phyloP scores from a whole-genome alignment of 352 stramenopile genomes.

The Globisporangium nagaii region DNA sequence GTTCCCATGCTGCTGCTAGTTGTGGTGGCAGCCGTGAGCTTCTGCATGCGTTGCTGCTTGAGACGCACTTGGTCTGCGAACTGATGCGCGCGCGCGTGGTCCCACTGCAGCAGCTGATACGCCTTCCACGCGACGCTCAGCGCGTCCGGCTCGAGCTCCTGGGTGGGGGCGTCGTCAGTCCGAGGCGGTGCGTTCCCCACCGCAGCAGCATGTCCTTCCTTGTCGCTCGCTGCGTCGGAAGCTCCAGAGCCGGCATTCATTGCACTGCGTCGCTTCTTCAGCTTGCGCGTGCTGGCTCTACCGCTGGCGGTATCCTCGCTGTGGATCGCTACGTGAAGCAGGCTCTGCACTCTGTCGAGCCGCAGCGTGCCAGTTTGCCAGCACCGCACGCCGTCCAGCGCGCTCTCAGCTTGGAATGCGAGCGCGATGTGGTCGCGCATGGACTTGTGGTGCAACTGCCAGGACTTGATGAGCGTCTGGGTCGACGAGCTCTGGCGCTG shows the following conservation, averaged over 20 bases:
- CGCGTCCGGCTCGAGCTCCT: slow-evolving; percentile 15
- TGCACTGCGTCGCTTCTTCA: background rate
- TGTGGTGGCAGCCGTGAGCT: background rate
- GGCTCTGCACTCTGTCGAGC: slow-evolving; percentile 1
- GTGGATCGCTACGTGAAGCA: slow-evolving; percentile 1
- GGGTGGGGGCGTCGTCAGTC: background rate
- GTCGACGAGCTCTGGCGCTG: background rate
- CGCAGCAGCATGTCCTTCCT: no score
- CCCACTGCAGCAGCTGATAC: slow-evolving; percentile 30
- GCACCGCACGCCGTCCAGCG: slow-evolving; percentile 17
- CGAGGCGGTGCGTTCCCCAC: background rate
- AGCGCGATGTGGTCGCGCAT: slow-evolving; percentile 29
- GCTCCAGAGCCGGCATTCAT: no score
- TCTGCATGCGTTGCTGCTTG: slow-evolving; percentile 21
- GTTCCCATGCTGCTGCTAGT: background rate
- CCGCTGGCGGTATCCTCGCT: background rate
- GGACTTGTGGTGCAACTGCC: slow-evolving; percentile 11
- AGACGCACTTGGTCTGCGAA: slow-evolving; percentile 25
- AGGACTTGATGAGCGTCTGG: slow-evolving; percentile 18
- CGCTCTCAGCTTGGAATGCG: slow-evolving; percentile 26
- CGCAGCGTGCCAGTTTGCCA: slow-evolving; percentile 15
- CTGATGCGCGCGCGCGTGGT: slow-evolving; percentile 26
- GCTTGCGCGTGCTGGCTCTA: background rate
- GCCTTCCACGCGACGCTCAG: slow-evolving; percentile 28
- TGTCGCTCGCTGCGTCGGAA: no score